phyloP scores from a whole-genome alignment of 257 asterid genomes.

The Paraleonurus japonicus region DNA sequence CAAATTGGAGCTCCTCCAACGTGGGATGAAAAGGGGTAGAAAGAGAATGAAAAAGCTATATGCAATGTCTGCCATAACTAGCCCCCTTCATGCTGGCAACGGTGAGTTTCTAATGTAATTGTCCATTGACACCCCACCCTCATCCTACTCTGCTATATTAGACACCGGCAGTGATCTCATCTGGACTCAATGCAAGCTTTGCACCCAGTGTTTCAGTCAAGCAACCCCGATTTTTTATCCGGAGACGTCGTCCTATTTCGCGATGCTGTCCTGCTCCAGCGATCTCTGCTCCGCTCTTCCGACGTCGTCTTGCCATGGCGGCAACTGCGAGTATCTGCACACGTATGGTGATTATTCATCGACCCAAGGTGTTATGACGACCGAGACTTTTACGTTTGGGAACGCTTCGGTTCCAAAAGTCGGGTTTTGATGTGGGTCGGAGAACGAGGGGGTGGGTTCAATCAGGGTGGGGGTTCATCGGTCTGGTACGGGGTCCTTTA shows the following conservation, averaged over 20 bases:
- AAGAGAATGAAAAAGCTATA: slow-evolving; percentile 46
- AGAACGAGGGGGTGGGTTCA: slow-evolving; percentile 74
- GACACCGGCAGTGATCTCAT: slow-evolving; percentile 73
- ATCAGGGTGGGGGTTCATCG: slow-evolving; percentile 74
- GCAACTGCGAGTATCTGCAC: slow-evolving; percentile 56
- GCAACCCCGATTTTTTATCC: slow-evolving; percentile 60
- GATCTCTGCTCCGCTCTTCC: slow-evolving; percentile 55
- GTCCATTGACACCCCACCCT: slow-evolving; percentile 48
- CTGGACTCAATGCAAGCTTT: slow-evolving; percentile 78
- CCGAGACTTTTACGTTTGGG: slow-evolving; percentile 62
- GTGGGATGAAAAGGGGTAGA: slow-evolving; percentile 66
- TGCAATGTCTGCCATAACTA: too few relatives aligned
- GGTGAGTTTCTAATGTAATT: slow-evolving; percentile 66
- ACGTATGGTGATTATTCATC: slow-evolving; percentile 79
- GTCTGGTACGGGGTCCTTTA: slow-evolving; percentile 76
- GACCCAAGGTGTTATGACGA: slow-evolving; percentile 62
- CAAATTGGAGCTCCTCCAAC: slow-evolving; percentile 52
- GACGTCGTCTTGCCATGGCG: slow-evolving; percentile 39
- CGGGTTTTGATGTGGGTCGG: slow-evolving; percentile 80
- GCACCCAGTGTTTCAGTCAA: slow-evolving; percentile 51
- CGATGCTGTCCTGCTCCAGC: slow-evolving; percentile 48
- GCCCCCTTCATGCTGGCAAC: too few relatives aligned
- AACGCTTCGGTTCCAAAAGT: slow-evolving; percentile 41
- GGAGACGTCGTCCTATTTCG: slow-evolving; percentile 45
- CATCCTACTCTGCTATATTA: slow-evolving; percentile 45